phyloP scores from a whole-genome alignment of 257 asterid species.

The Ajuga chamaepitys region DNA sequence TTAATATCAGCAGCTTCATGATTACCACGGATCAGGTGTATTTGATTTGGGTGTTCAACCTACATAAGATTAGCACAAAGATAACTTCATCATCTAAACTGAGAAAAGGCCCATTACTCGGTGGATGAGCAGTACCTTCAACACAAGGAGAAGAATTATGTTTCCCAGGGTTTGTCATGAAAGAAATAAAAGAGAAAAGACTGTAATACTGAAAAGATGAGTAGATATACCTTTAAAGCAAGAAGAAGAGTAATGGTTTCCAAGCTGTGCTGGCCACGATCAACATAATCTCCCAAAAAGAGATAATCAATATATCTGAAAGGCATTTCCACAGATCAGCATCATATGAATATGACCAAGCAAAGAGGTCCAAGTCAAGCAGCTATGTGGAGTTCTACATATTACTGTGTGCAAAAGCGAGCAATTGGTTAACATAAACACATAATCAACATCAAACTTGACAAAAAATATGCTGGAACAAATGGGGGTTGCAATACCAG shows the following conservation, averaged over 20 bases:
- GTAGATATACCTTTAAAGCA: conserved; percentile 69
- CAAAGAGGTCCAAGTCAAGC: not conserved
- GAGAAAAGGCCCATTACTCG: not conserved
- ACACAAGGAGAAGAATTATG: not conserved
- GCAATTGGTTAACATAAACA: not conserved
- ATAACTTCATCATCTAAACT: not conserved
- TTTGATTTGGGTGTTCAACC: conserved; percentile 86
- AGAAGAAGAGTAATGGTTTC: conserved; percentile 92
- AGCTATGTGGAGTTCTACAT: not conserved
- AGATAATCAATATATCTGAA: conserved; percentile 94
- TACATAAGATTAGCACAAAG: conserved; percentile 24
- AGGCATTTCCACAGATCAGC: conserved; percentile 29
- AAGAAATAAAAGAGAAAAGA: not conserved
- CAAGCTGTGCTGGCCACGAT: conserved; percentile 98
- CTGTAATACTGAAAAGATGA: not conserved
- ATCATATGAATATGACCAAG: not conserved
- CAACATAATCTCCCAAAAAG: conserved; percentile 98
- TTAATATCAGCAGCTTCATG: conserved; percentile 99
- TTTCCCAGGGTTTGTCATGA: not conserved
- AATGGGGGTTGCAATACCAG: not conserved
- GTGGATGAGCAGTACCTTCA: not conserved
- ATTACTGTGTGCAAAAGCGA: not conserved
- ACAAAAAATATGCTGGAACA: not conserved
- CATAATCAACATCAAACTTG: not conserved
- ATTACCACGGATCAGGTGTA: conserved; percentile 94